Conservation (phyloP, 352 stramenopile genomes). For the Pythium pectinolyticum region DNA sequence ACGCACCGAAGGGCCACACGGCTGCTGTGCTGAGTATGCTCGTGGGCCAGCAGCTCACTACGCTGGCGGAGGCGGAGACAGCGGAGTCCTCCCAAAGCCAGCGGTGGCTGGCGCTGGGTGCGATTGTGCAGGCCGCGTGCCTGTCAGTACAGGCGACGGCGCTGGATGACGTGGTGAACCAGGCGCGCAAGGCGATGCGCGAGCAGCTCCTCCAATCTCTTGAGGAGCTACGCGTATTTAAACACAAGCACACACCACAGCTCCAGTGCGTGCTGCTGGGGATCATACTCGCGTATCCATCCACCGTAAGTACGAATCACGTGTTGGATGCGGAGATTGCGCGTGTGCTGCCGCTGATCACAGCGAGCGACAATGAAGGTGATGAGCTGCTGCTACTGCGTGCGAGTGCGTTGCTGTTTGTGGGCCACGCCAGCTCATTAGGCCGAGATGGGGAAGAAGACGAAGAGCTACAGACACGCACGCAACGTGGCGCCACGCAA, state of each 20-base stretch:
- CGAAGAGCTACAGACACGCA: neutral
- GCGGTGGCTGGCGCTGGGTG: conserved; percentile 11
- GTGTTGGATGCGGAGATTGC: too few relatives aligned
- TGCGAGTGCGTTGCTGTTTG: conserved; percentile 6
- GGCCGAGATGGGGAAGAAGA: neutral
- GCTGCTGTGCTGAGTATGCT: conserved; percentile 11
- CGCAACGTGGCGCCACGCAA: neutral
- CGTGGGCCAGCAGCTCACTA: conserved; percentile 3
- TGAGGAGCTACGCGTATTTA: conserved; percentile 21
- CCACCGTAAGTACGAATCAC: too few relatives aligned
- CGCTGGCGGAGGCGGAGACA: neutral
- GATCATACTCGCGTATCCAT: conserved; percentile 8
- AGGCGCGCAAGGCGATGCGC: conserved; percentile 2
- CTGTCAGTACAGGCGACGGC: neutral
- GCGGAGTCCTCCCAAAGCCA: neutral
- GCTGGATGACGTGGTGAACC: neutral
- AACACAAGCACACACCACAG: conserved; percentile 4
- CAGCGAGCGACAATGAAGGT: neutral
- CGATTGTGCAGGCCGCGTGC: neutral
- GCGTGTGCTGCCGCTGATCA: neutral
- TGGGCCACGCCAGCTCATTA: conserved; percentile 15
- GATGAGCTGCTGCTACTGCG: too few relatives aligned
- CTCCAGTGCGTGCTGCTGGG: conserved; percentile 12
- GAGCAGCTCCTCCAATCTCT: conserved; percentile 6
- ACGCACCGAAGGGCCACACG: conserved; percentile 10